Evolutionary conservation across 2,329 filamentous ascomycete species (phyloP).

Genomic region (Arthroderma sp.): DNA sequence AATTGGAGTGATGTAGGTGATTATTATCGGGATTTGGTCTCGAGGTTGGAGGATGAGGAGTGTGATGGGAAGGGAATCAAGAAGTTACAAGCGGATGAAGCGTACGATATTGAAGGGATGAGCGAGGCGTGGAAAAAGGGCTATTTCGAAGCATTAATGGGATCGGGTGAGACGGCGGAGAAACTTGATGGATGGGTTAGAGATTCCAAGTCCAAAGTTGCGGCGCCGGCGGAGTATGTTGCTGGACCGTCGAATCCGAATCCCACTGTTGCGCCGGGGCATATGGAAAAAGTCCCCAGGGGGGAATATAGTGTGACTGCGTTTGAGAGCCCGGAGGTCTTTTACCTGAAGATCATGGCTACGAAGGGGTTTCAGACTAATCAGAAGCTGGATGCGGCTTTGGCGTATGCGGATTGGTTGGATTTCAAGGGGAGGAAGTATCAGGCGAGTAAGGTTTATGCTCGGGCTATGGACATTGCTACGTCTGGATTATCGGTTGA

Average conservation of each 20-base stretch:
- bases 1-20: conserved; percentile 58
- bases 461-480: conserved; percentile 64
- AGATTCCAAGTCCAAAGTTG: conserved; percentile 52
- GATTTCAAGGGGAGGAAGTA: conserved; percentile 58
- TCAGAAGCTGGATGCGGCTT: conserved; percentile 67
- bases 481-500: conserved; percentile 40
- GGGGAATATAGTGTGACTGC: conserved; percentile 64
- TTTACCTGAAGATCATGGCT: conserved; percentile 70
- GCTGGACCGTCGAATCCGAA: conserved; percentile 72
- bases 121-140: conserved; percentile 74
- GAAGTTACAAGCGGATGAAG: conserved; percentile 20
- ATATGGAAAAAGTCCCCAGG: conserved; percentile 41
- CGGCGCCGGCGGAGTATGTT: conserved; percentile 61
- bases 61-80: conserved; percentile 57
- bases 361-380: conserved; percentile 65
- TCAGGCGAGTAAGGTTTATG: conserved; percentile 58
- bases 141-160: conserved; percentile 73
- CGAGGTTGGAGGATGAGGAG: conserved; percentile 54
- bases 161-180: conserved; percentile 62
- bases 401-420: conserved; percentile 75
- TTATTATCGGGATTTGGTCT: conserved; percentile 46
- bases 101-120: conserved; percentile 59
- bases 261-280: conserved; percentile 55
- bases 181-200: conserved; percentile 66
- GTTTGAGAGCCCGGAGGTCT: conserved; percentile 58